Base-by-base conservation (phyloP, 768 basidiomycete species). In the Xanthoconium purpureum region DNA sequence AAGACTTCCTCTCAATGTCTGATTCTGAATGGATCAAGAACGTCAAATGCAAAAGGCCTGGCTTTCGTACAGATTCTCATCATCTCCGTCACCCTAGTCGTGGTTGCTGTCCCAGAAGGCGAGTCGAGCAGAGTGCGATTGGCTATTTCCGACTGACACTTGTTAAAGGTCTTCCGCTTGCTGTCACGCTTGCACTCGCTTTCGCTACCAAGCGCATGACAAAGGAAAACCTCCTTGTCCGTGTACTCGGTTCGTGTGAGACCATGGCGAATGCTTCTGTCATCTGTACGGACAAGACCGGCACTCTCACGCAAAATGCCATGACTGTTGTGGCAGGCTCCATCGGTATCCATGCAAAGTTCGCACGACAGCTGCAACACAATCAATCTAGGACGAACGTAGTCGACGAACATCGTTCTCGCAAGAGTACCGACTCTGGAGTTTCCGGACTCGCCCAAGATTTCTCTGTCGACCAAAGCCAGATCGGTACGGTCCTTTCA, bases 151-250 rank as follows among this genome's bases (percentile, higher is more conserved):
- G 5, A 32, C 56, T 56, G 38, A 47, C 45, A 14, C 37, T 11
- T 36, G 30, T 54, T 52, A 52, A 65, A 90, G 91, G 95, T 67
- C 79, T 99, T 6, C 96, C 96, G 3, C 79, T 99, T 52, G 96
- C 96, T 40, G 96, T 98, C 48, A 98, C 96, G 0, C 83, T 99
- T 46, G 97, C 97, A 0, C 78, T 99, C 33, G 92, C 97, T 1
- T 99, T 98, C 66, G 97, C 96, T 0, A 99, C 97, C 46, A 94
- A 91, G 65, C 88, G 96, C n/a, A 98, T 98, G 97, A 91, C 95
- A 10, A 82, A 87, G 66, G 90, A 94, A 73, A 97, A 97, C 51
- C 79, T 98, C 0, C 84, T 99, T 42, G 97, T 98, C 32, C 94
- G 96, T 52, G 91, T 98, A 6, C 84, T 99, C 35, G 91, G 91